Conservation (phyloP, 352 stramenopile species). For the Phytophthora idaei region DNA sequence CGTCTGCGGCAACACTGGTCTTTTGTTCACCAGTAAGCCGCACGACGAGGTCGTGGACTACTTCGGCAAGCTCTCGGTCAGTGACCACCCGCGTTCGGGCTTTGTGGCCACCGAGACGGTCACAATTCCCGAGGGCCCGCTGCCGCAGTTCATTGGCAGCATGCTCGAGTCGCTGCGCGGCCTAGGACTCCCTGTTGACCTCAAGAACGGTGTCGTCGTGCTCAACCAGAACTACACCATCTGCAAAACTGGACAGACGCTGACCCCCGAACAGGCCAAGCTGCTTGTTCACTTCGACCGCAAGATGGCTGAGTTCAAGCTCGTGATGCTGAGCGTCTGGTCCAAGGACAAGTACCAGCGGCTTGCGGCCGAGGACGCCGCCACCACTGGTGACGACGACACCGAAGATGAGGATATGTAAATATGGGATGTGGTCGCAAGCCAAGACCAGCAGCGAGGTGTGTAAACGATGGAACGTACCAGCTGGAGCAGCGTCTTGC, state of each 20-base stretch:
- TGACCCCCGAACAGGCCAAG: constrained; percentile 96
- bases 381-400: constrained; percentile 39
- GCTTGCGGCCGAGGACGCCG: constrained; percentile 51
- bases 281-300: constrained; percentile 93
- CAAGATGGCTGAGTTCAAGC: constrained; percentile 89
- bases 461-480: constrained; percentile 1
- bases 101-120: constrained; percentile 92
- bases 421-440: constrained; percentile 32
- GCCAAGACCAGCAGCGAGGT: background rate
- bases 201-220: constrained; percentile 95
- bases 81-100: constrained; percentile 95
- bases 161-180: constrained; percentile 97
- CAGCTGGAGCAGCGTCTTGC: constrained; percentile 7
- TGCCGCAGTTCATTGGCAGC: constrained; percentile 94
- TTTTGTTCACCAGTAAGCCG: constrained; percentile 95
- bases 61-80: constrained; percentile 91
- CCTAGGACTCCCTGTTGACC: constrained; percentile 95
- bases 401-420: constrained; percentile 72
- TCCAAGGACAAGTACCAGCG: constrained; percentile 79
- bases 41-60: constrained; percentile 91
- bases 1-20: constrained; percentile 92
- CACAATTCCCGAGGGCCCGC: constrained; percentile 84
- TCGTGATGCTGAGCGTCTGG: constrained; percentile 81
- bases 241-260: constrained; percentile 93
- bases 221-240: constrained; percentile 93